Percentiles rank a stretch among this genome's conserved stretches.
Conservation (phyloP, 352 stramenopile species). For the Phytophthora cryptogea region DNA sequence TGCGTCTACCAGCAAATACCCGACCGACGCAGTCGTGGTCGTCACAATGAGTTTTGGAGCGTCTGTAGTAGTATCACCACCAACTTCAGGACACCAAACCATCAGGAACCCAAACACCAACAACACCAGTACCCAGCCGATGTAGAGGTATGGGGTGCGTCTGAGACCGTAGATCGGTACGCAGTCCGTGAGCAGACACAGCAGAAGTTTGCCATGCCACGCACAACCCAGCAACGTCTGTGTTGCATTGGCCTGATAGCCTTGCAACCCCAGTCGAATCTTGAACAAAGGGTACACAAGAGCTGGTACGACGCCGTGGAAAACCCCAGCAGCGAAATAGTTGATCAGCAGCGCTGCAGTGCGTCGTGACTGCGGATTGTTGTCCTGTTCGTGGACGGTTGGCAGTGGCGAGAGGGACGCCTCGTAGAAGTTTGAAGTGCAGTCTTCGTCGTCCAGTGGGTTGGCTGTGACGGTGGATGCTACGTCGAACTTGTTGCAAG, state of each 20-base stretch:
- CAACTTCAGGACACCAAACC: constrained; percentile 29
- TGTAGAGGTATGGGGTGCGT: constrained; percentile 72
- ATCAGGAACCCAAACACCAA: constrained; percentile 43
- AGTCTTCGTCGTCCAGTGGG: constrained; percentile 12
- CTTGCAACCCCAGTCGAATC: constrained; percentile 63
- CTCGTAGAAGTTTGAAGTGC: constrained; percentile 21
- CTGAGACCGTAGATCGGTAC: constrained; percentile 58
- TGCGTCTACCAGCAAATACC: constrained; percentile 60
- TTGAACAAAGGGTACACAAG: constrained; percentile 81
- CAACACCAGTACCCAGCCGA: constrained; percentile 55
- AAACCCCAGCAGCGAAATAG: constrained; percentile 70
- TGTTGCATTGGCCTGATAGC: constrained; percentile 64
- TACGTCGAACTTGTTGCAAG: constrained; percentile 22
- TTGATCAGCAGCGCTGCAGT: constrained; percentile 62
- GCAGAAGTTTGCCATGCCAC: constrained; percentile 70
- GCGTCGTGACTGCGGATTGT: constrained; percentile 8
- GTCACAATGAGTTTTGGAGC: constrained; percentile 59
- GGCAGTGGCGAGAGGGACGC: constrained; percentile 15
- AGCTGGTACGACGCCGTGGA: constrained; percentile 68
- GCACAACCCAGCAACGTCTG: constrained; percentile 67
- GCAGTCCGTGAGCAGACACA: constrained; percentile 69
- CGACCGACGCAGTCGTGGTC: constrained; percentile 56
- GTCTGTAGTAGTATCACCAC: constrained; percentile 11
- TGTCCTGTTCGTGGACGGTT: constrained; percentile 8
- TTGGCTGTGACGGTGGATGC: constrained; percentile 32